Base-by-base conservation (phyloP, 1,139 yeast genomes). In the Blastobotrys malaysiensis region DNA sequence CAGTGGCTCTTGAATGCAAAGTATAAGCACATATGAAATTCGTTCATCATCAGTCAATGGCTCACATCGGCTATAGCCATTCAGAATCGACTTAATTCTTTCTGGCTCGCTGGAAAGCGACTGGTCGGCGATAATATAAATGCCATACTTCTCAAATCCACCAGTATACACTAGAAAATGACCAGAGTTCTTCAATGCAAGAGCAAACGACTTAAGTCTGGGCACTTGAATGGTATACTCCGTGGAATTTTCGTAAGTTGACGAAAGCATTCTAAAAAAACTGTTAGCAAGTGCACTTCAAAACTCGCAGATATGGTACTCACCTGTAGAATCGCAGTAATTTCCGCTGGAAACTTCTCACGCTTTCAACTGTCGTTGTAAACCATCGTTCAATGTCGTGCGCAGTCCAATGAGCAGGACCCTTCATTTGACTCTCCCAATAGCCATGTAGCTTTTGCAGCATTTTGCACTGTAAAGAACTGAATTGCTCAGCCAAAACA, bases 291-390 rank as follows among this genome's bases (percentile, higher is more conserved):
- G 14, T 19, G 18, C 27, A 2, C 19, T 9, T 13, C 36, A 9
- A 22, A 4, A 9, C 16, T n/a, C 27, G 39, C 16, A 6, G 16
- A 3, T 6, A 52, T 18, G 43, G 43, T 6, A 22, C 62, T 49
- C 55, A 63, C 64, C 82, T 80, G 22, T 86, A 81, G 65, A 91
- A 88, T 63, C 97, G 82, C 20, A 88, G 81, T 55, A 91, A 77
- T 65, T 89, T 88, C 65, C 99, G 82, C 63, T 95, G 86, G 54
- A 88, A 77, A 53, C 89, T 86, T 43, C 97, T 91, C 60, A 88
- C 84, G 60, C 86, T 88, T 62, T 91, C 98, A 50, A 90, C 82
- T 0, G 93, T 81, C 2, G 88, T 80, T n/a, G 84, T 78, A 59
- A 84, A 83, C 96, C 96, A 88, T 53, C 89, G 77, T 21, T 83